Conservation (phyloP, 805 yeast species). For the Kazachstania taianensis region DNA sequence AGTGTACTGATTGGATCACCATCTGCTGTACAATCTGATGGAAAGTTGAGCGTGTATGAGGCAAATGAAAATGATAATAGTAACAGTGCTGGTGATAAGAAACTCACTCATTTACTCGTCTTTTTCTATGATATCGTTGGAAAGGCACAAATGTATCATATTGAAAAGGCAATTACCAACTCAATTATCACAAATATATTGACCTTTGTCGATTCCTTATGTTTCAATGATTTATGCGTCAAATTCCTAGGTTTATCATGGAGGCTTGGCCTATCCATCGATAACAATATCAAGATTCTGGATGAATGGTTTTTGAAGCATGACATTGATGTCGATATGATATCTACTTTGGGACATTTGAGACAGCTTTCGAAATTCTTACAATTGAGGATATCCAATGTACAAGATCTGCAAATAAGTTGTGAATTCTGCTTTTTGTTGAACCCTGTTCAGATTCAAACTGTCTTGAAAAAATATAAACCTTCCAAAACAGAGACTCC, state of each 20-base stretch:
- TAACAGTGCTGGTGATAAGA: slow-evolving; percentile 56
- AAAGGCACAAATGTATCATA: slow-evolving; percentile 79
- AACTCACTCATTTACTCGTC: slow-evolving; percentile 87
- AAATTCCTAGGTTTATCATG: slow-evolving; percentile 8
- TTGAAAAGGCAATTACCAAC: slow-evolving; percentile 47
- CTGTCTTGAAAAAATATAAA: slow-evolving; percentile 10
- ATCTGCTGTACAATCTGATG: background rate
- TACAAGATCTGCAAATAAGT: slow-evolving; percentile 8
- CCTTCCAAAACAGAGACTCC: slow-evolving; percentile 6
- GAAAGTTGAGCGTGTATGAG: no score
- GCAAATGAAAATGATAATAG: no score
- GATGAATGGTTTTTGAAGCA: slow-evolving; percentile 7
- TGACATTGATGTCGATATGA: background rate
- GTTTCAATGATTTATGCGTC: slow-evolving; percentile 9
- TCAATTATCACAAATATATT: slow-evolving; percentile 3
- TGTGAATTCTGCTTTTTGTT: slow-evolving; percentile 9
- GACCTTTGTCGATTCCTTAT: slow-evolving; percentile 4
- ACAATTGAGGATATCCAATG: slow-evolving; percentile 10
- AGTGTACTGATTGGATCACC: slow-evolving; percentile 7
- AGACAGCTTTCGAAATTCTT: slow-evolving; percentile 9
- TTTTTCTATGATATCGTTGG: slow-evolving; percentile 81
- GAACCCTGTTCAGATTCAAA: slow-evolving; percentile 8
- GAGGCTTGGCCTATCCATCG: slow-evolving; percentile 8
- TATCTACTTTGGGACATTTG: slow-evolving; percentile 1
- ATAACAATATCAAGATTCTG: slow-evolving; percentile 3